Evolutionary conservation across 129 eudicot species (phyloP), one percentile per base, ranked within the genome.

Genomic region (Deinandra increscens): DNA sequence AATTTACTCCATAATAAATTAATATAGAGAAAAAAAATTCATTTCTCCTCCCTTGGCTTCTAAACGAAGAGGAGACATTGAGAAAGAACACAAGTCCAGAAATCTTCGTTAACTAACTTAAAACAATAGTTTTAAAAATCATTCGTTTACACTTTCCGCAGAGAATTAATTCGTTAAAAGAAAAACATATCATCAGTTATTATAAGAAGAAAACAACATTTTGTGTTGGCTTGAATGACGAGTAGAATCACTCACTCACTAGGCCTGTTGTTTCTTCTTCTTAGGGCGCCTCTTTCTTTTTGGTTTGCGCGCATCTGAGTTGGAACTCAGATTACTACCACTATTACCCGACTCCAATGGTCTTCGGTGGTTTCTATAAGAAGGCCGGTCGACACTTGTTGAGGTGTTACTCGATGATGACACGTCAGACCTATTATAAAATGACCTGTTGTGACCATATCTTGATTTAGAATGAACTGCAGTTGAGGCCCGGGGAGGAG

Each of bases 221-320:
- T 13, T 13, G 37, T 10, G 26, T 9, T 19, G 31, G 5, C 31
- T 26, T 26, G 31, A 26, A 26, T 26, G 31, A 26, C 3, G 31
- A 26, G 31, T 26, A 26, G 31, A 3, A 26, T 26, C 31, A 65
- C 59, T 50, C n/a, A n/a, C 17, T 31, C 54, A 65, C 59, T 50
- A 79, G 2, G 15, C 88, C 83, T 87, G 73, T 62, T 84, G 86
- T 56, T 86, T 91, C 73, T 91, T 91, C 94, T 91, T 91, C 87
- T 91, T 91, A 4, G 95, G 96, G 55, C 96, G 87, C 83, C 98
- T 87, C 87, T 88, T 91, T 68, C 98, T 86, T 70, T 79, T 68
- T 6, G 95, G 96, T 75, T 91, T 91, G 11, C 84, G 83, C 0
- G 91, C 95, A 65, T 88, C 98, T 4, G 97, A 88, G 75, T 86